A percentile compares a stretch with the other conserved stretches of the same genome.
phyloP scores from a whole-genome alignment of 2,329 filamentous ascomycete species.

The Pyrenophora teres region DNA sequence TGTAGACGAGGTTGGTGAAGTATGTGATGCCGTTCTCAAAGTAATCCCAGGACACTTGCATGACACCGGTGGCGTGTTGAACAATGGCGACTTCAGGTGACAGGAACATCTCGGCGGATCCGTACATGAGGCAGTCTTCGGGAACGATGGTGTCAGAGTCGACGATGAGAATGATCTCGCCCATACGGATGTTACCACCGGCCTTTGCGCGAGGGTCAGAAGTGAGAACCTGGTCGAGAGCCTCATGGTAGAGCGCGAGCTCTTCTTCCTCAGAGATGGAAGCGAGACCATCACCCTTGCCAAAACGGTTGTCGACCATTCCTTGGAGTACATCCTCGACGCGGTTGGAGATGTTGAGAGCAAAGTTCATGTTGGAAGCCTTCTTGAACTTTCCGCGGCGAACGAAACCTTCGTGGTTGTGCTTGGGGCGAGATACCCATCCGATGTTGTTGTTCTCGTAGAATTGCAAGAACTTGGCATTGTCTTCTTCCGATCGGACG shows the following conservation, averaged over 20 bases:
- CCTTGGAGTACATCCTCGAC: conserved; percentile 66
- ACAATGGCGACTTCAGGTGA: conserved; percentile 78
- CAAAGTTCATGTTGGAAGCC: conserved; percentile 75
- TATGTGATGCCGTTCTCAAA: conserved; percentile 77
- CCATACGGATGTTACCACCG: conserved; percentile 81
- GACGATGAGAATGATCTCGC: conserved; percentile 75
- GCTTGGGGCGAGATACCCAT: conserved; percentile 53
- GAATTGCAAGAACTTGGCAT: conserved; percentile 49
- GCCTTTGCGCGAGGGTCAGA: conserved; percentile 73
- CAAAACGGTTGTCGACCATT: conserved; percentile 47
- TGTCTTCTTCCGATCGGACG: conserved; percentile 55
- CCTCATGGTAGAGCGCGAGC: conserved; percentile 30
- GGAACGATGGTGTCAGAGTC: conserved; percentile 50
- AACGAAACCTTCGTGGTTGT: conserved; percentile 37
- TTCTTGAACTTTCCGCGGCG: conserved; percentile 40
- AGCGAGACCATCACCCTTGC: conserved; percentile 11
- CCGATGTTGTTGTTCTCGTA: conserved; percentile 56
- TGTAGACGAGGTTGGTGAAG: conserved; percentile 78
- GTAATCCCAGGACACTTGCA: conserved; percentile 71
- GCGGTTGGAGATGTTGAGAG: conserved; percentile 63
- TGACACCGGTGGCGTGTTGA: conserved; percentile 69
- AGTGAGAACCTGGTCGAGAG: conserved; percentile 66
- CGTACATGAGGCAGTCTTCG: conserved; percentile 75
- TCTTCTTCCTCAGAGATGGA: conserved; percentile 43
- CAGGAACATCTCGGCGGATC: conserved; percentile 78